phyloP scores from a whole-genome alignment of 179 eudicot species.

The Silene vulgaris region DNA sequence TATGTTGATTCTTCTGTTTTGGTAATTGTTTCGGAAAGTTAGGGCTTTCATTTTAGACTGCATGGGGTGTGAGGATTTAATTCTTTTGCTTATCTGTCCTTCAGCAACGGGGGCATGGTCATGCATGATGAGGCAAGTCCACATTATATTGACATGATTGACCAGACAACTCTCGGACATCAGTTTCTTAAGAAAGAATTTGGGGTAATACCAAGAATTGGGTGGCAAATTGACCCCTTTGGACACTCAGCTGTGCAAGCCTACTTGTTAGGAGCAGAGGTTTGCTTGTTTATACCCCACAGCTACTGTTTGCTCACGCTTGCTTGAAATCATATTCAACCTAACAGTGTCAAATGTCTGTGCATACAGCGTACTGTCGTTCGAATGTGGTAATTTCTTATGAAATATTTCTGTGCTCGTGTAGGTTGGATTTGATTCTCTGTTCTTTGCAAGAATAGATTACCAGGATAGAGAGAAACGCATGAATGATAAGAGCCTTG shows the following conservation, averaged over 20 bases:
- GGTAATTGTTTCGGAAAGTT: not conserved
- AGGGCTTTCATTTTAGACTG: slow-evolving; percentile 6
- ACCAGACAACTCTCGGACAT: slow-evolving; percentile 93
- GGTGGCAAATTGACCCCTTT: slow-evolving; percentile 99
- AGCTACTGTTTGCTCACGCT: slow-evolving; percentile 1
- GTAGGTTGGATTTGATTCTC: slow-evolving; percentile 94
- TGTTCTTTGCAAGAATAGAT: slow-evolving; percentile 84
- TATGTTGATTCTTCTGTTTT: not conserved
- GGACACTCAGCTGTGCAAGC: slow-evolving; percentile 99
- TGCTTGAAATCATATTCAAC: slow-evolving; percentile 6
- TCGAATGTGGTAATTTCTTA: not conserved
- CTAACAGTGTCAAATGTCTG: slow-evolving; percentile 2
- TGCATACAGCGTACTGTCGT: not conserved
- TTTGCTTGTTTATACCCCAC: slow-evolving; percentile 17
- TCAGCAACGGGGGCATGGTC: slow-evolving; percentile 89
- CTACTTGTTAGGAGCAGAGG: slow-evolving; percentile 96
- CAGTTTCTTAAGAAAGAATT: slow-evolving; percentile 62
- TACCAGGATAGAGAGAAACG: slow-evolving; percentile 89
- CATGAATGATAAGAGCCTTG: slow-evolving; percentile 71
- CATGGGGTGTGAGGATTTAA: not conserved
- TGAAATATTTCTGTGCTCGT: slow-evolving; percentile 3
- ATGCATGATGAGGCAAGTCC: slow-evolving; percentile 98
- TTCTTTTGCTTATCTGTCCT: slow-evolving; percentile 9
- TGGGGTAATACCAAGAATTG: slow-evolving; percentile 83
- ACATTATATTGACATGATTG: slow-evolving; percentile 96